A percentile compares a stretch with the other conserved stretches of the same genome.
Evolutionary conservation across 2,329 filamentous ascomycete species (phyloP).

Genomic region (Apiospora pterosperma): DNA sequence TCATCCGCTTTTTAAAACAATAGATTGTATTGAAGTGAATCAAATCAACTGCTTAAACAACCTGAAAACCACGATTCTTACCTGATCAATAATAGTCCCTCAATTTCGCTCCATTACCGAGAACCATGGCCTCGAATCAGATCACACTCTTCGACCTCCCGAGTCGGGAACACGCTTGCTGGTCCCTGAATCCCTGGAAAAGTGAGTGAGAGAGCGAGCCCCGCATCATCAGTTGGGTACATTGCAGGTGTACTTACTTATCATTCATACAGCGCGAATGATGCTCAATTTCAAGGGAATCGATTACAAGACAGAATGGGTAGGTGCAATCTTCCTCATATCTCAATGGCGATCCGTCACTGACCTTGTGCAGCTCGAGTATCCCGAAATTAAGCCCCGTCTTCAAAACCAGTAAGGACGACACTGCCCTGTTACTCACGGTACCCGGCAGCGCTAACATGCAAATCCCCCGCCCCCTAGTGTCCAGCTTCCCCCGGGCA

Average conservation of each 20-base stretch:
- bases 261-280: conserved; percentile 50
- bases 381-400: conserved; percentile 58
- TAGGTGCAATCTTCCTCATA: conserved; percentile 12
- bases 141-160: conserved; percentile 62
- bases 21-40: too few relatives aligned
- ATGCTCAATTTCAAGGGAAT: conserved; percentile 65
- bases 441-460: conserved; percentile 3
- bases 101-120: neutral
- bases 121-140: conserved; percentile 28
- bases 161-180: conserved; percentile 46
- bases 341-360: neutral
- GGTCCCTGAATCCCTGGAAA: conserved; percentile 72
- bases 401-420: conserved; percentile 52
- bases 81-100: too few relatives aligned
- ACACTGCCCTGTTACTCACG: neutral
- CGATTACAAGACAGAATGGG: conserved; percentile 66
- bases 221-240: neutral
- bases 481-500: neutral
- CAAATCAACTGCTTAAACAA: too few relatives aligned
- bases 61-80: too few relatives aligned
- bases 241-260: neutral
- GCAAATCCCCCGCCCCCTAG: neutral
- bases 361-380: conserved; percentile 46
- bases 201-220: conserved; percentile 38
- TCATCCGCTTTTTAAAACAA: too few relatives aligned